Percentiles rank a stretch among this genome's conserved stretches.
These are phyloP conservation scores for Penicillium parvum DNA, from an alignment of 495 filamentous ascomycete species.

Conservation along the genomic window DNA sequence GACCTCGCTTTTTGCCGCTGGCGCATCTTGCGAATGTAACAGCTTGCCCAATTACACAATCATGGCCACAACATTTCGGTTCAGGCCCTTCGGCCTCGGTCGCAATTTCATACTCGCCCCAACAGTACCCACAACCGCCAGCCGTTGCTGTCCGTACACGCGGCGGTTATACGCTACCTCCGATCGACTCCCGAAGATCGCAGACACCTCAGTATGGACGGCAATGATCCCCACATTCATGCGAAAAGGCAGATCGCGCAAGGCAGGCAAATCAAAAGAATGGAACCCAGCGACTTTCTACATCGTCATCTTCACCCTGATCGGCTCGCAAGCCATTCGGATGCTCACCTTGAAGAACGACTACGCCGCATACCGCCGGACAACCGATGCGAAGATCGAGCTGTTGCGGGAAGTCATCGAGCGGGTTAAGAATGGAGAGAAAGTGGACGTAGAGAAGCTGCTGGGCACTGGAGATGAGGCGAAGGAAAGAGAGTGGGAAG, in stretches of 20 bases:
- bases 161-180: slow-evolving; percentile 30
- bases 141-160: slow-evolving; percentile 7
- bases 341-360: slow-evolving; percentile 78
- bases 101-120: not conserved
- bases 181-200: slow-evolving; percentile 51
- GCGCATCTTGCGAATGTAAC: not conserved
- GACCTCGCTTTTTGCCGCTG: slow-evolving; percentile 11
- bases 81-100: slow-evolving; percentile 9
- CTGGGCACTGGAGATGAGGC: slow-evolving; percentile 74
- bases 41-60: not conserved
- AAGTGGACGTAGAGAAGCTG: slow-evolving; percentile 81
- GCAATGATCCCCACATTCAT: slow-evolving; percentile 56
- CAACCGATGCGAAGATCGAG: slow-evolving; percentile 72
- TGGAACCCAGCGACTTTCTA: slow-evolving; percentile 95
- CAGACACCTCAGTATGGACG: slow-evolving; percentile 65
- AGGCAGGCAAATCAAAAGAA: slow-evolving; percentile 54
- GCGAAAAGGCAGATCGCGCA: slow-evolving; percentile 29
- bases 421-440: slow-evolving; percentile 74
- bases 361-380: slow-evolving; percentile 63
- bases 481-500: slow-evolving; percentile 83
- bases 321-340: slow-evolving; percentile 91
- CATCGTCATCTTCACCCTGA: slow-evolving; percentile 84
- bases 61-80: slow-evolving; percentile 14
- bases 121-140: not conserved
- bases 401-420: slow-evolving; percentile 79